phyloP scores from a whole-genome alignment of 1,139 yeast species.

The Debaryomycetaceae sp. region DNA sequence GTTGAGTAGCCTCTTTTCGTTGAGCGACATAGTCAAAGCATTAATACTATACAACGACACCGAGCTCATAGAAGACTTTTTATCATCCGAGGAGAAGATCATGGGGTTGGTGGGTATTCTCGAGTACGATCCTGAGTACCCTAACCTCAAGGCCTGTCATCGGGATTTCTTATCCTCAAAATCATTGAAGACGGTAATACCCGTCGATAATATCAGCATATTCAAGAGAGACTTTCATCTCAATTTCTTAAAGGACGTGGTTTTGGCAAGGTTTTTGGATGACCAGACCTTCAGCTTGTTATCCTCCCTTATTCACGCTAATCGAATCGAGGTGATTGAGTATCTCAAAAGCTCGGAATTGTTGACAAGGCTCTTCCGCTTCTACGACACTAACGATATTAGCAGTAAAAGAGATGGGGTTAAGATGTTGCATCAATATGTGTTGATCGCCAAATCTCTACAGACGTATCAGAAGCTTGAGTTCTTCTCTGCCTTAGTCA shows the following conservation, averaged over 20 bases:
- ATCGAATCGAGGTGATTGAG: constrained; percentile 68
- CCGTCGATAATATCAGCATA: constrained; percentile 43
- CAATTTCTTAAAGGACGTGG: constrained; percentile 83
- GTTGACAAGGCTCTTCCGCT: constrained; percentile 50
- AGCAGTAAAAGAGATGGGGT: constrained; percentile 65
- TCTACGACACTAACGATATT: constrained; percentile 38
- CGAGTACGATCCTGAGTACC: constrained; percentile 88
- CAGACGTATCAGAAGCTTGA: constrained; percentile 61
- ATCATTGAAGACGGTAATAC: constrained; percentile 70
- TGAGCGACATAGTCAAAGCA: constrained; percentile 73
- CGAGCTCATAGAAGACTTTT: constrained; percentile 59
- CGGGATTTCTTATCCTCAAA: constrained; percentile 59
- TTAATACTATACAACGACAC: constrained; percentile 70
- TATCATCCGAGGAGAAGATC: constrained; percentile 55
- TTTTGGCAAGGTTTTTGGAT: constrained; percentile 74
- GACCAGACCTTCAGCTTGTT: constrained; percentile 71
- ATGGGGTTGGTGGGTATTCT: constrained; percentile 73
- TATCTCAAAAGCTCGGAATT: constrained; percentile 57
- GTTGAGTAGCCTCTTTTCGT: constrained; percentile 52
- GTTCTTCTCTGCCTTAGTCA: constrained; percentile 62
- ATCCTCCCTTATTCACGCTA: constrained; percentile 60
- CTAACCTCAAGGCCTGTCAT: constrained; percentile 74
- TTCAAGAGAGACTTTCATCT: constrained; percentile 74
- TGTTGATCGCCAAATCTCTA: constrained; percentile 66
- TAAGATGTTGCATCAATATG: constrained; percentile 75